These are phyloP conservation scores for Leccinum colubrinum DNA, from an alignment of 1,284 basidiomycete species.

Conservation along the genomic window DNA sequence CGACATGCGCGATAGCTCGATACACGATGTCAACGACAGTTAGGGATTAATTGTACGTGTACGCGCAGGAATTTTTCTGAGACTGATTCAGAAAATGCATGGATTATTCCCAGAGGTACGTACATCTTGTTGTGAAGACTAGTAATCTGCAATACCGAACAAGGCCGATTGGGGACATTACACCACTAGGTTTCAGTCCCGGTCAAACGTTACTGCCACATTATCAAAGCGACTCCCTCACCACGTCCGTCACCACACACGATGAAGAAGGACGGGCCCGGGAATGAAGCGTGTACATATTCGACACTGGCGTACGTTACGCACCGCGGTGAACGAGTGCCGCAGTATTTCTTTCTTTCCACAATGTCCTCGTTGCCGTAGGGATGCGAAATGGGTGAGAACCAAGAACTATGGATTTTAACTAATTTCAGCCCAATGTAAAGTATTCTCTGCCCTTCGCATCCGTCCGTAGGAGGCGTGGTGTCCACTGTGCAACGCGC, in stretches of 20 bases:
- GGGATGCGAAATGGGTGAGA: neutral
- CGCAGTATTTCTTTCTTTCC: neutral
- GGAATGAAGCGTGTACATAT: constrained; percentile 15
- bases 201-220: neutral
- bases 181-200: neutral
- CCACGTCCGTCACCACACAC: neutral
- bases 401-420: neutral
- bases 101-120: neutral
- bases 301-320: neutral
- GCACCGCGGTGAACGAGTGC: neutral
- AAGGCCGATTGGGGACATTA: constrained; percentile 1
- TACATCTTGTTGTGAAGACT: neutral
- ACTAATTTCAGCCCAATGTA: constrained; percentile 2
- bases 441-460: neutral
- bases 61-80: neutral
- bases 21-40: neutral
- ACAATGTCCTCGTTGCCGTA: neutral
- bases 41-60: neutral
- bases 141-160: neutral
- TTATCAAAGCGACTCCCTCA: neutral
- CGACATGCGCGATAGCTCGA: constrained; percentile 4
- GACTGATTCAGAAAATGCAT: neutral
- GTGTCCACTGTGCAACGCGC: neutral
- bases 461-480: neutral
- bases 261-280: constrained; percentile 2